phyloP scores from a whole-genome alignment of 495 filamentous ascomycete species.

The Talaromyces proteolyticus region DNA sequence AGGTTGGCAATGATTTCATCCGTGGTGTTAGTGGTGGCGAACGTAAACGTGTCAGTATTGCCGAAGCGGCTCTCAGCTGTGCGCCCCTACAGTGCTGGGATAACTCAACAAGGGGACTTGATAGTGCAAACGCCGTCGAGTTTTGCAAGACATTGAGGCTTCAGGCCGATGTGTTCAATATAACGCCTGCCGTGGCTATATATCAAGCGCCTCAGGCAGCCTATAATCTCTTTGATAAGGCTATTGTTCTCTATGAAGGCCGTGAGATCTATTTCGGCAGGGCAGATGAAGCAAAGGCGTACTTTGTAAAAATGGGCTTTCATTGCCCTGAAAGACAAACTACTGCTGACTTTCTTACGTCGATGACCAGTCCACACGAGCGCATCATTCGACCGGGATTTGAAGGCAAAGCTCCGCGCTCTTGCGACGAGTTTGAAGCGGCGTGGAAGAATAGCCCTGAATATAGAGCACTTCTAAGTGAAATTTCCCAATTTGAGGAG shows the following conservation, averaged over 20 bases:
- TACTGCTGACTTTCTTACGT: conserved; percentile 76
- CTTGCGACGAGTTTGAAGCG: conserved; percentile 69
- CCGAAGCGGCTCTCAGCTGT: conserved; percentile 59
- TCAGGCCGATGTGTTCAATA: conserved; percentile 57
- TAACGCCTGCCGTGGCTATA: conserved; percentile 69
- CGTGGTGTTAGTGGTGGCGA: conserved; percentile 80
- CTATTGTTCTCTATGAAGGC: conserved; percentile 72
- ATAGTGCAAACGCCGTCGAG: conserved; percentile 76
- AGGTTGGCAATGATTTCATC: conserved; percentile 73
- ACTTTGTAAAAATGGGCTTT: conserved; percentile 72
- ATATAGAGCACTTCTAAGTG: conserved; percentile 53
- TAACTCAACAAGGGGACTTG: conserved; percentile 68
- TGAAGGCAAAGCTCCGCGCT: conserved; percentile 59
- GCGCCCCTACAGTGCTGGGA: conserved; percentile 80
- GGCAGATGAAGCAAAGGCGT: conserved; percentile 55
- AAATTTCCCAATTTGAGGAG: conserved; percentile 66
- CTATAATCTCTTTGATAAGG: conserved; percentile 77
- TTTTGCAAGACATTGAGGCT: conserved; percentile 65
- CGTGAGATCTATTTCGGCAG: conserved; percentile 77
- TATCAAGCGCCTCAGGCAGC: conserved; percentile 77
- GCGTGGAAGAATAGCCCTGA: conserved; percentile 73
- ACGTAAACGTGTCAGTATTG: conserved; percentile 76
- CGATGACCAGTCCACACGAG: conserved; percentile 67
- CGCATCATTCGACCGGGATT: conserved; percentile 58
- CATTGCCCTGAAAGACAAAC: conserved; percentile 67